These are phyloP conservation scores for Quercus dentata DNA, from an alignment of 306 rosid genomes.

Conservation along the genomic window DNA sequence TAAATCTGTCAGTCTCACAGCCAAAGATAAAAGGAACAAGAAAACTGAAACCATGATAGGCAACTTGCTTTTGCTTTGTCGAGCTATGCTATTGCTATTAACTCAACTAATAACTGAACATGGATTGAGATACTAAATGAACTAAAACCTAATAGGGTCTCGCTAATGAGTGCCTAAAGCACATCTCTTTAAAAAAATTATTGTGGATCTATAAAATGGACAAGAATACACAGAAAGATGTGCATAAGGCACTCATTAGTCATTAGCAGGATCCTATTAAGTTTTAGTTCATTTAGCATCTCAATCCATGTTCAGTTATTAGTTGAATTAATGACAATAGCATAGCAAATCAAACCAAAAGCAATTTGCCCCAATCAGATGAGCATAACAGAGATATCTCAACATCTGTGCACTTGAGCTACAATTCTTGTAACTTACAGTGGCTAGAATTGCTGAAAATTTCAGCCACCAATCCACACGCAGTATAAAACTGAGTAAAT, in stretches of 20 bases:
- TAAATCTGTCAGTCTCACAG: neutral
- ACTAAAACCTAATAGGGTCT: neutral
- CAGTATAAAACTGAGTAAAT: neutral
- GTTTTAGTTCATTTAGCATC: neutral
- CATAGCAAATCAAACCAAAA: neutral
- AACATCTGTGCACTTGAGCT: neutral
- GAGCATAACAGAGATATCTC: neutral
- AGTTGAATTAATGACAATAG: neutral
- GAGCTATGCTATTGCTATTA: neutral
- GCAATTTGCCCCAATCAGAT: neutral
- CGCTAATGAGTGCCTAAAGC: too few species aligned
- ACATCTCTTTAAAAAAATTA: neutral
- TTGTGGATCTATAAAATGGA: neutral
- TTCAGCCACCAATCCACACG: neutral
- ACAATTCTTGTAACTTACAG: neutral
- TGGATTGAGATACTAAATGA: neutral
- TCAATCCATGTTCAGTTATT: too few species aligned
- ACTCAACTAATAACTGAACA: neutral
- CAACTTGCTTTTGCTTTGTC: neutral
- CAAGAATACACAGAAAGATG: neutral
- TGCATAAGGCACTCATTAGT: too few species aligned
- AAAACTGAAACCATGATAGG: too few species aligned
- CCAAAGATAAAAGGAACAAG: neutral
- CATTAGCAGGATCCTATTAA: neutral
- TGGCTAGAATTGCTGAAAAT: too few species aligned